Evolutionary conservation across 768 basidiomycete genomes (phyloP), one percentile per base, ranked within the genome.

Genomic region (Tylopilus vinaceipallidus): DNA sequence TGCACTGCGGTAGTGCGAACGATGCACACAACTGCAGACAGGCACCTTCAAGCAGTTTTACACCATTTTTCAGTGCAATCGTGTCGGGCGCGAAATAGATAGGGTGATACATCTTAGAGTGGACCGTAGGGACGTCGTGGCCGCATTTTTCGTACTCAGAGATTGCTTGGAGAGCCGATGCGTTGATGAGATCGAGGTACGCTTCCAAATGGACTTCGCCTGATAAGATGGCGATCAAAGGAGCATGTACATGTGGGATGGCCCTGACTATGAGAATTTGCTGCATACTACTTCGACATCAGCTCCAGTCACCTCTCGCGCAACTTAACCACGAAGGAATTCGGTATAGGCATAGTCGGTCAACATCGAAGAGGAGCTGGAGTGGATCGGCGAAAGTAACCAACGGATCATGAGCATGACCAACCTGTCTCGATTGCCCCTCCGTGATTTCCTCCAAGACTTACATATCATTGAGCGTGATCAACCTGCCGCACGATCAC

Each of bases 381-480:
- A 44, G 14, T 35, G 13, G 6, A 20, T 52, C 2, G 2, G 20
- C 16, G 34, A 27, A 17, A 26, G 33, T 36, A 3, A 23, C 12
- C 10, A 6, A 42, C 6, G 23, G 13, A 29, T 14, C 6, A 35
- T 19, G 42, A 42, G 8, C 17, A 20, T 7, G 11, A 45, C 75
- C 38, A 48, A 88, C 92, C 79, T 98, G 94, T 50, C 97, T 74
- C 3, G 91, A 86, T 61, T 99, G 94, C 52, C 98, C 95, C 52
- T 98, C 95, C 0, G 88, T 86, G 26, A 98, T 86, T 69, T 97
- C 94, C 57, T 98, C 95, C 11, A 91, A 92, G 4, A 93, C 97
- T 62, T 92, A 92, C 93, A 99, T 95, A 1, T 84, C 89, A 58
- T 98, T 98, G 19, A 99, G 78, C 5, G 91, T 93, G 60, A 99